These are phyloP conservation scores for Oryza punctata DNA, from an alignment of 176 grass and related monocot species.

Conservation along the genomic window DNA sequence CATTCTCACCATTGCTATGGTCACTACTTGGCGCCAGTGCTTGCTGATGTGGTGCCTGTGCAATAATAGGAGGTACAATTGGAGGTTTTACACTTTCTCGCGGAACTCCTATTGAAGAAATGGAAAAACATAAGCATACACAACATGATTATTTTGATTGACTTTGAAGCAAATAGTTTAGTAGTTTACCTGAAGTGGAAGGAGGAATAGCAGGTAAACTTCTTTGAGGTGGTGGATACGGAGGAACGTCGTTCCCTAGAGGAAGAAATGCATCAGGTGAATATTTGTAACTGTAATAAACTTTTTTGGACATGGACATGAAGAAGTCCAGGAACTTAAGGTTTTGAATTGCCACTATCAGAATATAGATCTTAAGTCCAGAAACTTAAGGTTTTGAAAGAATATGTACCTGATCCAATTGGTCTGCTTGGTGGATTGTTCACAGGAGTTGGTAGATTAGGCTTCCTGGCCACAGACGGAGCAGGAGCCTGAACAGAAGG, in stretches of 20 bases:
- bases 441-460: conserved; percentile 42
- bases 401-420: conserved; percentile 63
- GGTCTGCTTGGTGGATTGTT: conserved; percentile 53
- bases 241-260: conserved; percentile 41
- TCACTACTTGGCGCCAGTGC: conserved; percentile 52
- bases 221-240: conserved; percentile 55
- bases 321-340: conserved; percentile 18
- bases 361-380: conserved; percentile 26
- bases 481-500: conserved; percentile 57
- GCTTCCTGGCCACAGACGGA: conserved; percentile 40
- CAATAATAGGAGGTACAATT: conserved; percentile 36
- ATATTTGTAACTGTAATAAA: not conserved
- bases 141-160: not conserved
- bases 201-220: conserved; percentile 53
- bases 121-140: conserved; percentile 24
- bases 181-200: conserved; percentile 55
- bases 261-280: conserved; percentile 19
- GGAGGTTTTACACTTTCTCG: conserved; percentile 47
- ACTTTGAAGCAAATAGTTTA: not conserved
- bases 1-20: conserved; percentile 50
- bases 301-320: not conserved
- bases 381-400: conserved; percentile 3
- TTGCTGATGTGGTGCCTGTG: conserved; percentile 40
- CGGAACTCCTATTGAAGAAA: conserved; percentile 36
- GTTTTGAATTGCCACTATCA: not conserved